Conservation (phyloP, 2,329 filamentous ascomycete species). For the Fusarium sp. region DNA sequence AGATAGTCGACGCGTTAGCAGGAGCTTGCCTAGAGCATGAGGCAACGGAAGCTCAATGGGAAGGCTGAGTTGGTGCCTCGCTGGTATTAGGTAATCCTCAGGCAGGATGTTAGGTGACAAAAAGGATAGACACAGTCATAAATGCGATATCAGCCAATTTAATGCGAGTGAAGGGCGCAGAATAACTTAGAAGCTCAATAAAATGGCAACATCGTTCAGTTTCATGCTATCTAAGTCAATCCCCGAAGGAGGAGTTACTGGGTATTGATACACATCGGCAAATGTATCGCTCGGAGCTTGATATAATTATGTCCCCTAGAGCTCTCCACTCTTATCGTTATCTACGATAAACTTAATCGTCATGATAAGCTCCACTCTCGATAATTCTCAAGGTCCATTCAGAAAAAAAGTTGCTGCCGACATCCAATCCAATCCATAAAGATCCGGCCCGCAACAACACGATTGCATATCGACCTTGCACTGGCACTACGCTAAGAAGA, state of each 20-base stretch:
- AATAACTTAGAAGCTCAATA: too few species aligned
- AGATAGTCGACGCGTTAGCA: slow-evolving; percentile 57
- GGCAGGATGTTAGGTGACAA: slow-evolving; percentile 41
- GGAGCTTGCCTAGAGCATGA: slow-evolving; percentile 60
- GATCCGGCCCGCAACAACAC: slow-evolving; percentile 39
- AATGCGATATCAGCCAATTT: background rate
- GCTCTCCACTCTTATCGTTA: slow-evolving; percentile 34
- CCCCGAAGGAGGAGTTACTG: background rate
- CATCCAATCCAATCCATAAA: slow-evolving; percentile 30
- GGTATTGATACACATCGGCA: too few species aligned
- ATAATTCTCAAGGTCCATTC: slow-evolving; percentile 39
- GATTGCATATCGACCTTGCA: slow-evolving; percentile 40
- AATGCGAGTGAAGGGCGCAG: too few species aligned
- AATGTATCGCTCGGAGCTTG: background rate
- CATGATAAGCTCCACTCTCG: slow-evolving; percentile 35
- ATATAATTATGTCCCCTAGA: slow-evolving; percentile 37
- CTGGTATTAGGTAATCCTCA: slow-evolving; percentile 45
- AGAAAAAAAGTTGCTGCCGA: slow-evolving; percentile 45
- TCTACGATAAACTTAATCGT: slow-evolving; percentile 2
- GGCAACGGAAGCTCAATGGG: slow-evolving; percentile 48
- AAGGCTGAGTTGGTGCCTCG: slow-evolving; percentile 52
- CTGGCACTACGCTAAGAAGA: slow-evolving; percentile 31
- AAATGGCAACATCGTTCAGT: fast-evolving
- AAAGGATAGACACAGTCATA: background rate
- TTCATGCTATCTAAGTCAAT: background rate